Conservation (phyloP, 306 rosid genomes). For the Calophaca sinica region DNA sequence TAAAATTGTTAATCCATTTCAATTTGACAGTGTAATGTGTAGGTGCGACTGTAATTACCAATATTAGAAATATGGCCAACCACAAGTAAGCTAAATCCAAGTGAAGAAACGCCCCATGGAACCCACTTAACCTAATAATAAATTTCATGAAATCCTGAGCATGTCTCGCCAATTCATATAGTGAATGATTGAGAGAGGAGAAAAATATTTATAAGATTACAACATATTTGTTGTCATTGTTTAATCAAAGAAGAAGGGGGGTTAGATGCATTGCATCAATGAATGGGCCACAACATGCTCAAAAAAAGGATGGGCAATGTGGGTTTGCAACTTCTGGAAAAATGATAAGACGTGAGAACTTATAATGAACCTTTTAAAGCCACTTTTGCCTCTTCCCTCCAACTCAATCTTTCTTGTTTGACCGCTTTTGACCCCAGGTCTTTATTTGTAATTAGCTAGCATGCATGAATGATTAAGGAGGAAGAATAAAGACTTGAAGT, state of each 20-base stretch:
- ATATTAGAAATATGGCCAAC: slow-evolving; percentile 18
- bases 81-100: slow-evolving; percentile 41
- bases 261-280: slow-evolving; percentile 70
- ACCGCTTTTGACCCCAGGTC: slow-evolving; percentile 60
- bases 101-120: slow-evolving; percentile 39
- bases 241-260: slow-evolving; percentile 46
- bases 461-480: slow-evolving; percentile 63
- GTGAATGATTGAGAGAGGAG: slow-evolving; percentile 61
- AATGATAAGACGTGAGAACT: slow-evolving; percentile 43
- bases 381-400: slow-evolving; percentile 52
- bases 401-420: slow-evolving; percentile 56
- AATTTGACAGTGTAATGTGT: slow-evolving; percentile 15
- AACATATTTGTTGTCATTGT: slow-evolving; percentile 21
- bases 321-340: slow-evolving; percentile 54
- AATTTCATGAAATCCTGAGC: slow-evolving; percentile 47
- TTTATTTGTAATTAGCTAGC: slow-evolving; percentile 51
- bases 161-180: slow-evolving; percentile 69
- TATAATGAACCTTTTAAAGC: slow-evolving; percentile 29
- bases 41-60: slow-evolving; percentile 22
- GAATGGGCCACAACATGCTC: slow-evolving; percentile 55
- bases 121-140: slow-evolving; percentile 51
- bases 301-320: slow-evolving; percentile 55
- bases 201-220: slow-evolving; percentile 28
- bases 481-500: slow-evolving; percentile 45
- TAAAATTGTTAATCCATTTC: background rate